A percentile compares a stretch with the other conserved stretches of the same genome.
Evolutionary conservation across 2,329 filamentous ascomycete genomes (phyloP).

Genomic region (Diplodia corticola): DNA sequence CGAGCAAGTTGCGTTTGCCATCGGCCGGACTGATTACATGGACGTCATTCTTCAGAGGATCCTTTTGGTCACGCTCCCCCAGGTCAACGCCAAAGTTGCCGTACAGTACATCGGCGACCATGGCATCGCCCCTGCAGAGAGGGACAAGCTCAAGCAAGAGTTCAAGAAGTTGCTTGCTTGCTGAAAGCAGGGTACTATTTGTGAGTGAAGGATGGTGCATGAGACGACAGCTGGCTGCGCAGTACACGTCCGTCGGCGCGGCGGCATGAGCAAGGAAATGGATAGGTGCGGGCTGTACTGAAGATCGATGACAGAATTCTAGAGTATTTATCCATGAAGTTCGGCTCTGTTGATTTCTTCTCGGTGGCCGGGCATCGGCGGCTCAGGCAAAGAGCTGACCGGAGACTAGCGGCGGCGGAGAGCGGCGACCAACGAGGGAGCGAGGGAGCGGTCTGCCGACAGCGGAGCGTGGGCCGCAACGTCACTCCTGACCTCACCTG

Average conservation of each 20-base stretch:
- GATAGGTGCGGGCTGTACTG: no score
- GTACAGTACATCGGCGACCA: background rate
- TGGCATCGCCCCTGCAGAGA: background rate
- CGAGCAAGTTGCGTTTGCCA: background rate
- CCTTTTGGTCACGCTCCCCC: background rate
- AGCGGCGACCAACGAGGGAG: constrained; percentile 17
- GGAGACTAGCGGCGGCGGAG: constrained; percentile 10
- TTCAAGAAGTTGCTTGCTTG: background rate
- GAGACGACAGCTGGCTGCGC: background rate
- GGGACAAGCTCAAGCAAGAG: background rate
- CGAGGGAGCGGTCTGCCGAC: constrained; percentile 17
- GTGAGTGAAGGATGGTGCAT: background rate
- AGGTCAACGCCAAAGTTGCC: background rate
- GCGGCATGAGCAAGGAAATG: no score
- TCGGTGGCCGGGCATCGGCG: background rate
- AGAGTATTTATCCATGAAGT: no score
- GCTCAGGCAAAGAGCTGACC: background rate
- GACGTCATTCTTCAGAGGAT: background rate
- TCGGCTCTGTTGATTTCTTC: background rate
- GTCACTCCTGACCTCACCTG: constrained; percentile 16
- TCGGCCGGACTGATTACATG: background rate
- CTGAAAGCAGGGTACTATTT: no score
- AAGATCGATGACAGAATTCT: no score
- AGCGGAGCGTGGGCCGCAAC: background rate
- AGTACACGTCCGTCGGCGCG: no score